Percentiles rank a stretch among this genome's conserved stretches.
These are phyloP conservation scores for Amyloporia xantha DNA, from an alignment of 768 basidiomycete genomes.

Conservation along the genomic window DNA sequence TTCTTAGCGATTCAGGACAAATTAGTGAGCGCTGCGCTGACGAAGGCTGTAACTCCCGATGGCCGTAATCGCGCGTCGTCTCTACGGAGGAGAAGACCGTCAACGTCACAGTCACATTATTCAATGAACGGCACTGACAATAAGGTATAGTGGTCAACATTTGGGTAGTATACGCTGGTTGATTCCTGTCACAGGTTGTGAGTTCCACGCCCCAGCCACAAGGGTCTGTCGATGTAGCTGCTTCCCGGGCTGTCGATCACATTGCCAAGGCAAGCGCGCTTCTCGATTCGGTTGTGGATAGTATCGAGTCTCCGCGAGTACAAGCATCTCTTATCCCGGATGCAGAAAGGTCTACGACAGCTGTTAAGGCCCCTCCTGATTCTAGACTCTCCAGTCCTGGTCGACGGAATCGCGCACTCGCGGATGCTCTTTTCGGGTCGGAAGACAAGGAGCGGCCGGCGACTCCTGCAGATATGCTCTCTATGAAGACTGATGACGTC, in stretches of 20 bases:
- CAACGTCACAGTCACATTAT: constrained; percentile 79
- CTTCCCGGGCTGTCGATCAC: constrained; percentile 33
- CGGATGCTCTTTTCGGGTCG: constrained; percentile 65
- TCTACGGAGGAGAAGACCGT: constrained; percentile 68
- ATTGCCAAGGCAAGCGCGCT: constrained; percentile 57
- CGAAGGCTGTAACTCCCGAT: constrained; percentile 52
- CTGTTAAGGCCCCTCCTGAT: constrained; percentile 31
- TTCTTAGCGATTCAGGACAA: constrained; percentile 70
- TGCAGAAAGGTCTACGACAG: constrained; percentile 18
- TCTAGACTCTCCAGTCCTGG: constrained; percentile 33
- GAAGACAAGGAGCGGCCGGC: constrained; percentile 23
- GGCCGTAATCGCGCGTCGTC: constrained; percentile 59
- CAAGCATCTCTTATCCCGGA: constrained; percentile 15
- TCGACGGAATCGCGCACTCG: constrained; percentile 67
- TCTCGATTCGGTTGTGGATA: constrained; percentile 54
- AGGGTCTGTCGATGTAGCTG: constrained; percentile 26
- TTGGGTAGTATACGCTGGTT: constrained; percentile 1
- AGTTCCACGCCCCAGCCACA: constrained; percentile 51
- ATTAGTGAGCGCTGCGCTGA: constrained; percentile 55
- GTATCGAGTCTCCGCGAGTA: constrained; percentile 37
- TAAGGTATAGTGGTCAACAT: constrained; percentile 22
- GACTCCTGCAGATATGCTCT: constrained; percentile 4
- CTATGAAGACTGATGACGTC: no score
- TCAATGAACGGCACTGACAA: constrained; percentile 46
- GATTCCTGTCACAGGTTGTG: constrained; percentile 37